A percentile compares a stretch with the other conserved stretches of the same genome.
Conservation (phyloP, 345 rosid species). For the Melaleuca alternifolia region DNA sequence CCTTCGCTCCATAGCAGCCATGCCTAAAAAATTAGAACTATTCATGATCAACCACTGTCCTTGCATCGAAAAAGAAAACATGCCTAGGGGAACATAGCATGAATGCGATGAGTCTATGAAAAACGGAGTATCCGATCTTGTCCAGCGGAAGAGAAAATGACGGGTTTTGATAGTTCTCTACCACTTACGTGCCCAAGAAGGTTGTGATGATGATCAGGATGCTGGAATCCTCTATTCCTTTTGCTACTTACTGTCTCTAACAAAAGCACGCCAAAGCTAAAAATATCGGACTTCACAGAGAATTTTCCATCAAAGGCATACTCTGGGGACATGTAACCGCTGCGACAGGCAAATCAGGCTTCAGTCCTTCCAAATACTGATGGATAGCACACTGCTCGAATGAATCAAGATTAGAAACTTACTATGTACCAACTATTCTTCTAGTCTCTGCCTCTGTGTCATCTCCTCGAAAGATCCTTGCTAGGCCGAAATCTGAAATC, state of each 20-base stretch:
- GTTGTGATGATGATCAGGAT: not conserved
- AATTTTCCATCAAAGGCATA: not conserved
- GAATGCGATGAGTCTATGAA: accelerated
- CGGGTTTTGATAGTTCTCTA: no score
- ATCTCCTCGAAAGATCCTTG: not conserved
- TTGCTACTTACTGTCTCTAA: not conserved
- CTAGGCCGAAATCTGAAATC: not conserved
- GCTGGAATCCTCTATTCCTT: not conserved
- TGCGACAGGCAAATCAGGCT: not conserved
- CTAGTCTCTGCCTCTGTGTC: not conserved
- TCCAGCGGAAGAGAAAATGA: no score
- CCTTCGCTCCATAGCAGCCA: conserved; percentile 18
- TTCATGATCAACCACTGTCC: not conserved
- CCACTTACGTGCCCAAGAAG: not conserved
- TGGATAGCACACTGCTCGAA: not conserved
- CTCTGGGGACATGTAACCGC: not conserved
- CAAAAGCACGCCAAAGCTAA: not conserved
- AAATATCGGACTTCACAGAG: not conserved
- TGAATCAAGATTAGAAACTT: not conserved
- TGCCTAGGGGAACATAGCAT: not conserved
- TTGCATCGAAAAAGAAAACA: not conserved
- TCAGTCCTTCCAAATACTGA: not conserved
- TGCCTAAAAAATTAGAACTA: conserved; percentile 3
- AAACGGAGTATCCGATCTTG: no score
- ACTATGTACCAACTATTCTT: not conserved